Conservation (phyloP, 495 filamentous ascomycete genomes). For the Extremus antarcticus region DNA sequence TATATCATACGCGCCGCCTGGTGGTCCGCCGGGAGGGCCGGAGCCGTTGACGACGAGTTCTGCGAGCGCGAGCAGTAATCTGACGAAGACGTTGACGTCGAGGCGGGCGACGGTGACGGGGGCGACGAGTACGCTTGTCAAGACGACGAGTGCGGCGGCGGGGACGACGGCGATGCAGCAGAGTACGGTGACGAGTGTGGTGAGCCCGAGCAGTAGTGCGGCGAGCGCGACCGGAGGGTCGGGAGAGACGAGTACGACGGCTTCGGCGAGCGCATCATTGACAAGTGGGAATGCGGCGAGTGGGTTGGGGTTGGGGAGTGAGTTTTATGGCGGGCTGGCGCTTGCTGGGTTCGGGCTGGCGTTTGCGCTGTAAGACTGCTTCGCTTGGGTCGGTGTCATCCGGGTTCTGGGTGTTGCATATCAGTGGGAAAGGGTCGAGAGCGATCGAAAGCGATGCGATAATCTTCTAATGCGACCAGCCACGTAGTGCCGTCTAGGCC, state of each 20-base stretch:
- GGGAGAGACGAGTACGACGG: background rate
- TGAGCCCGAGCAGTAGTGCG: background rate
- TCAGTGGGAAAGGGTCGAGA: too few species aligned
- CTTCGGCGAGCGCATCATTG: background rate
- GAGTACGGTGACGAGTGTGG: background rate
- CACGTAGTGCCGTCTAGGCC: background rate
- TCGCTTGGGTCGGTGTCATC: background rate
- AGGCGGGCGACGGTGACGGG: background rate
- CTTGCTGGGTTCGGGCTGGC: constrained; percentile 1
- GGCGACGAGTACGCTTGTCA: background rate
- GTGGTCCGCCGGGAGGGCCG: background rate
- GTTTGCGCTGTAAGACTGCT: background rate
- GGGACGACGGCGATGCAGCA: background rate
- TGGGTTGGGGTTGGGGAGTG: background rate
- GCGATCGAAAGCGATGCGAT: background rate
- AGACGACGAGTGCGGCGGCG: background rate
- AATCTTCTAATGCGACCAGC: background rate
- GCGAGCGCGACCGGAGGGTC: background rate
- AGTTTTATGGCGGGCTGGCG: constrained; percentile 1
- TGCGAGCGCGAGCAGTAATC: background rate
- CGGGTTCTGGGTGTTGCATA: too few species aligned
- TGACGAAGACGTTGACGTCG: background rate
- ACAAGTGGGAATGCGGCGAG: background rate
- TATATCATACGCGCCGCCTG: background rate
- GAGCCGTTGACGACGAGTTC: background rate